These are phyloP conservation scores for Ophiostoma sp. DNA, from an alignment of 2,329 filamentous ascomycete species.

Conservation along the genomic window DNA sequence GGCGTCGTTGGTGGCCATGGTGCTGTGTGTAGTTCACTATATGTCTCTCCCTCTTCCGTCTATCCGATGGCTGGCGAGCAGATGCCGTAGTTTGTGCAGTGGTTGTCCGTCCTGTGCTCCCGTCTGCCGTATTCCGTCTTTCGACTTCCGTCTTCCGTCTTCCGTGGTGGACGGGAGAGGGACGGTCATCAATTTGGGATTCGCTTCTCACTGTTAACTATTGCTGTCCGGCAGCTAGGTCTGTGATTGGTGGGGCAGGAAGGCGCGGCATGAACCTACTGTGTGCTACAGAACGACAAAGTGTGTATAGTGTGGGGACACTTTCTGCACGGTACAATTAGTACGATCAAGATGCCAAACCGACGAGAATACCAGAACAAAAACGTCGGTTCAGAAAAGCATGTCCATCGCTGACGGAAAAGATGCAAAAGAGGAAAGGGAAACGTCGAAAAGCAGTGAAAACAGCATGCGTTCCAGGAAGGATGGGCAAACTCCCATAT, in stretches of 20 bases:
- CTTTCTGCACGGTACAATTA: not conserved
- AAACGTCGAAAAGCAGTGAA: not conserved
- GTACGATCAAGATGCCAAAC: not conserved
- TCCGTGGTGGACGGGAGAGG: not conserved
- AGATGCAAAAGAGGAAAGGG: not conserved
- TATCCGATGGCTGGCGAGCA: not conserved
- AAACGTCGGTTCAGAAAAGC: not conserved
- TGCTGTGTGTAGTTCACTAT: not conserved
- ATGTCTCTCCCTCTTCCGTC: not conserved
- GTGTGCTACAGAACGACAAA: not conserved
- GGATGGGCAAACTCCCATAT: not conserved
- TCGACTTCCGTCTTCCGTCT: conserved; percentile 6
- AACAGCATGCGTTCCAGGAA: not conserved
- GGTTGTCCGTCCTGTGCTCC: not conserved
- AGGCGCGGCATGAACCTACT: not conserved
- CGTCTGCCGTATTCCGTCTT: not conserved
- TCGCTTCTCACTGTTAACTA: not conserved
- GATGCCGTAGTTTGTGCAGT: not conserved
- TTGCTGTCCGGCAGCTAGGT: not conserved
- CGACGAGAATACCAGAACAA: not conserved
- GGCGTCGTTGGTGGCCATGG: conserved; percentile 19
- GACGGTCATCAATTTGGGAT: not conserved
- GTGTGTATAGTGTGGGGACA: not conserved
- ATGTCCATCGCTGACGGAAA: not conserved
- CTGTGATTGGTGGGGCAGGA: not conserved